Percentiles rank a stretch among this genome's conserved stretches.
Conservation (phyloP, 352 stramenopile species). For the Globisporangium viniferum region DNA sequence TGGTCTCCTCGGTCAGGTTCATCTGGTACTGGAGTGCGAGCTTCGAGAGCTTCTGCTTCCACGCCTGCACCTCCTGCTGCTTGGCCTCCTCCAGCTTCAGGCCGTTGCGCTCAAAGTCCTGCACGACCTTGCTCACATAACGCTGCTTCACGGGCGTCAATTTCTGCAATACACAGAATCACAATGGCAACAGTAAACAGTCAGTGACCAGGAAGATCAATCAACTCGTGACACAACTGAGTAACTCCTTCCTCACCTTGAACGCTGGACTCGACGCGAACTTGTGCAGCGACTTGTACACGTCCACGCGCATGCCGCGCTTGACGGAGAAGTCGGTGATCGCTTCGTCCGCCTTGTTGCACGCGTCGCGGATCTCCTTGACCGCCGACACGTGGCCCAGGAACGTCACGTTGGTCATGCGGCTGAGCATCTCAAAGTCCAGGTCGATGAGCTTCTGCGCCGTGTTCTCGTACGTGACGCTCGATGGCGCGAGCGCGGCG, state of each 20-base stretch:
- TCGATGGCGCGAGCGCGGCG: conserved; percentile 31
- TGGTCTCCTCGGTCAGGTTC: conserved; percentile 86
- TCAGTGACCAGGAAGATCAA: neutral
- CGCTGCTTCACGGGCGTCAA: conserved; percentile 59
- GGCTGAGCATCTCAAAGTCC: conserved; percentile 82
- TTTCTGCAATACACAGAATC: conserved; percentile 23
- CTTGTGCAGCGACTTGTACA: conserved; percentile 73
- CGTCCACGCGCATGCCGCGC: conserved; percentile 77
- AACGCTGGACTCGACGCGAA: conserved; percentile 48
- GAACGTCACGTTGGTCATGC: conserved; percentile 84
- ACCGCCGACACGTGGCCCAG: conserved; percentile 69
- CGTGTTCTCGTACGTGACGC: conserved; percentile 63
- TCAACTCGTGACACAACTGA: conserved; percentile 4
- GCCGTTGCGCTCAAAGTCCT: conserved; percentile 87
- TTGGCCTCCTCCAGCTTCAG: conserved; percentile 68
- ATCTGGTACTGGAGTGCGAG: conserved; percentile 81
- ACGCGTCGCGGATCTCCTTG: conserved; percentile 74
- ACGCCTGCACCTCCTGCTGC: conserved; percentile 66
- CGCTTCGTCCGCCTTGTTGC: conserved; percentile 73
- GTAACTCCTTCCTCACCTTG: conserved; percentile 24
- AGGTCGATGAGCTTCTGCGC: conserved; percentile 78
- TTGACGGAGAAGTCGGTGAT: conserved; percentile 77
- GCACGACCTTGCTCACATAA: conserved; percentile 71
- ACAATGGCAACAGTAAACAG: neutral
- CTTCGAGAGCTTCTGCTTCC: conserved; percentile 86